Evolutionary conservation across 306 rosid species (phyloP).

Genomic region (Prunus campanulata): DNA sequence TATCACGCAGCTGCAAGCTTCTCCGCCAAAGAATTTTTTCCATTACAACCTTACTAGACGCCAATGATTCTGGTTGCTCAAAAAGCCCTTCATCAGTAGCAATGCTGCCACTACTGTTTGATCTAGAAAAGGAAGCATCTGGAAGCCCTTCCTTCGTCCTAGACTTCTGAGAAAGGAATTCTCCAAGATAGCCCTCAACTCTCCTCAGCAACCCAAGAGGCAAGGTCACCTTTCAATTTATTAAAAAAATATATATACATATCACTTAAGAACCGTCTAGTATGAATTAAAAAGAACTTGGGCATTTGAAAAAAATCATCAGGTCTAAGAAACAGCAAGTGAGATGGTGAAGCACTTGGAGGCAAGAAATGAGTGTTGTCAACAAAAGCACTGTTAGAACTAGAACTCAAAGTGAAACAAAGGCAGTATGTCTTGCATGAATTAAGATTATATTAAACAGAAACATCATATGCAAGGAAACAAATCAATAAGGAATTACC

Average conservation of each 20-base stretch:
- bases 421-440: background rate
- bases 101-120: slow-evolving; percentile 66
- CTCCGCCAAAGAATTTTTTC: slow-evolving; percentile 57
- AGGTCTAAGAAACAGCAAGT: background rate
- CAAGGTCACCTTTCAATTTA: slow-evolving; percentile 64
- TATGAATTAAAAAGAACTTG: background rate
- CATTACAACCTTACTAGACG: slow-evolving; percentile 53
- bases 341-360: background rate
- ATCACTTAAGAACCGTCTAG: slow-evolving; percentile 1
- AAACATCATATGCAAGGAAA: slow-evolving; percentile 5
- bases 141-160: slow-evolving; percentile 47
- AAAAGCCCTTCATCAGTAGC: slow-evolving; percentile 83
- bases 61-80: slow-evolving; percentile 72
- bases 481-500: slow-evolving; percentile 38
- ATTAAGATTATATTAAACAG: background rate
- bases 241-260: slow-evolving; percentile 20
- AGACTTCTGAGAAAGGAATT: slow-evolving; percentile 59
- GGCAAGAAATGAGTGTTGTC: background rate
- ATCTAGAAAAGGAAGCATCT: slow-evolving; percentile 51
- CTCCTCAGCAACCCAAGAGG: slow-evolving; percentile 53
- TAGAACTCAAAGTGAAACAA: background rate
- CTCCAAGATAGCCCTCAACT: slow-evolving; percentile 61
- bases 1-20: slow-evolving; percentile 62
- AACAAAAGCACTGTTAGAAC: background rate
- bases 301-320: background rate